phyloP scores from a whole-genome alignment of 2,329 filamentous ascomycete genomes.

The Seiridium cupressi region DNA sequence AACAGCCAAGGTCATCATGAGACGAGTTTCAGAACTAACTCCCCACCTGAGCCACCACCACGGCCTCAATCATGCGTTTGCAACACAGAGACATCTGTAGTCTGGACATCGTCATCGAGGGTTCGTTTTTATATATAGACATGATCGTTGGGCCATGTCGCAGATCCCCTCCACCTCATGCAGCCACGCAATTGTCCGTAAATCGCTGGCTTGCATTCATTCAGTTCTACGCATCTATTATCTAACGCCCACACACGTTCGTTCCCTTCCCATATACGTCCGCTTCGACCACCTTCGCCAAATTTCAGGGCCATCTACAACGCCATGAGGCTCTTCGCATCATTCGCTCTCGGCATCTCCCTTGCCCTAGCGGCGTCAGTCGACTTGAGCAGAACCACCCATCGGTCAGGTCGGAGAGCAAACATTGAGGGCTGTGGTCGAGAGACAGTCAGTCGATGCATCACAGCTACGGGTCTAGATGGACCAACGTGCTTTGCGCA shows the following conservation, averaged over 20 bases:
- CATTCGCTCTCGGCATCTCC: not conserved
- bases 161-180: not conserved
- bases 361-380: not conserved
- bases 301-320: not conserved
- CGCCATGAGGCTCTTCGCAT: not conserved
- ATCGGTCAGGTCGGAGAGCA: not conserved
- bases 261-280: not conserved
- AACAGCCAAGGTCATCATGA: not conserved
- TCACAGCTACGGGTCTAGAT: not conserved
- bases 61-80: not conserved
- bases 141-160: constrained; percentile 2
- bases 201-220: not conserved
- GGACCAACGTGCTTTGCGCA: not conserved
- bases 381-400: not conserved
- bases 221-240: not conserved
- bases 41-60: not conserved
- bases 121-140: not conserved
- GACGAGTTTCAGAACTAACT: not conserved
- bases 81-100: not conserved
- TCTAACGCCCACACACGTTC: not conserved
- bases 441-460: not conserved
- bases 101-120: not conserved
- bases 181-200: not conserved
- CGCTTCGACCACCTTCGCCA: not conserved
- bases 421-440: not conserved